These are phyloP conservation scores for Galerina marginata DNA, from an alignment of 768 basidiomycete genomes.

Conservation along the genomic window DNA sequence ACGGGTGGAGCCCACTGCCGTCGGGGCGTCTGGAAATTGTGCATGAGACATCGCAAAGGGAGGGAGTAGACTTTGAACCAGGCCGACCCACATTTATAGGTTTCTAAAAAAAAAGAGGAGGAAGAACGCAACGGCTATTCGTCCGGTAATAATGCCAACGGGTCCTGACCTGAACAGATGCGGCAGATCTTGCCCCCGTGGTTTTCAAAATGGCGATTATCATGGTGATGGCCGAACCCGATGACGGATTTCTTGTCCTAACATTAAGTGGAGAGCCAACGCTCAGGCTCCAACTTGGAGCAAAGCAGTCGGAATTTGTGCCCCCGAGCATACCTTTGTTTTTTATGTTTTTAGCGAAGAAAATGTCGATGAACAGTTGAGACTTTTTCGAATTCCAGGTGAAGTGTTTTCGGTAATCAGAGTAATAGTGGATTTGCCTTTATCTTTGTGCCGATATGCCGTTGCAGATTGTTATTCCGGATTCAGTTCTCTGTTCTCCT, in stretches of 20 bases:
- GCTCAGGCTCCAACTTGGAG: too few species aligned
- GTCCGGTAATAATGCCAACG: neutral
- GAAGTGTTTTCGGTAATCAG: too few species aligned
- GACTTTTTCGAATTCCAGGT: too few species aligned
- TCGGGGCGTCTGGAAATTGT: conserved; percentile 2
- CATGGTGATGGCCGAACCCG: conserved; percentile 11
- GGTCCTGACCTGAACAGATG: neutral
- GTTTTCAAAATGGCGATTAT: neutral
- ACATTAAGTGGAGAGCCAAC: too few species aligned
- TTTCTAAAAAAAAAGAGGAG: neutral
- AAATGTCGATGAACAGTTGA: too few species aligned
- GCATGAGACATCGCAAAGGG: neutral
- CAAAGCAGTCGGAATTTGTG: too few species aligned
- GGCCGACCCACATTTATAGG: conserved; percentile 3
- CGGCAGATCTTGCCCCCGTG: neutral
- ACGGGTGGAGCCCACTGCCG: conserved; percentile 8
- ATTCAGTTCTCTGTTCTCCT: too few species aligned
- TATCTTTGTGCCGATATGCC: too few species aligned
- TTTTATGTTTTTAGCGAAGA: too few species aligned
- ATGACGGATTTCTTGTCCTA: neutral
- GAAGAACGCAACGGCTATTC: conserved; percentile 1
- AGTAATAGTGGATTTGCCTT: too few species aligned
- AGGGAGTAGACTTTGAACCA: neutral
- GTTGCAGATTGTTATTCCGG: too few species aligned
- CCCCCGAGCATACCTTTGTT: too few species aligned